Conservation (phyloP, 495 filamentous ascomycete genomes). For the Durotheca rogersii region DNA sequence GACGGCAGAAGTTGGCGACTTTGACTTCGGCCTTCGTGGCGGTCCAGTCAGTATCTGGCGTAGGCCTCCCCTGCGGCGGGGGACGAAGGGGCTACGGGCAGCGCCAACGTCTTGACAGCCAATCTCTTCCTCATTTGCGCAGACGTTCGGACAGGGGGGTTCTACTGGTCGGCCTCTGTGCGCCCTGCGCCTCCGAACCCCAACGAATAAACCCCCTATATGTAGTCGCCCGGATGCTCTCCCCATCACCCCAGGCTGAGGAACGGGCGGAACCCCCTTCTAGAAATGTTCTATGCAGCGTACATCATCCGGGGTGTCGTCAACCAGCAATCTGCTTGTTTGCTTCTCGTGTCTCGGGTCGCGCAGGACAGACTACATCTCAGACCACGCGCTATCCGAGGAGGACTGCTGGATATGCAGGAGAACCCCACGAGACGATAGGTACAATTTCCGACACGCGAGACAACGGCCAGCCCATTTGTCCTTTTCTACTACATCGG, state of each 20-base stretch:
- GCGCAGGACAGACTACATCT: conserved; percentile 2
- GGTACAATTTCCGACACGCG: conserved; percentile 26
- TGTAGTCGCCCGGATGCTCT: conserved; percentile 6
- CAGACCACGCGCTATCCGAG: conserved; percentile 8
- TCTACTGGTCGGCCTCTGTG: conserved; percentile 15
- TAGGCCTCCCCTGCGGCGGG: too few species aligned
- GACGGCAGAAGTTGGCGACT: conserved; percentile 22
- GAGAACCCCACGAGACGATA: conserved; percentile 14
- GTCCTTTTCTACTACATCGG: conserved; percentile 15
- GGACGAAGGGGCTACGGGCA: conserved; percentile 1
- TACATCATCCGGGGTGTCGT: conserved; percentile 24
- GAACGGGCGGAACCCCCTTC: conserved; percentile 25
- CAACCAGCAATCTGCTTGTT: conserved; percentile 20
- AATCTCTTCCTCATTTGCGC: conserved; percentile 15
- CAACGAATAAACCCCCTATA: conserved; percentile 7
- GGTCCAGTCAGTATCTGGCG: too few species aligned
- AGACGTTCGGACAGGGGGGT: too few species aligned
- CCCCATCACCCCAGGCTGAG: conserved; percentile 12
- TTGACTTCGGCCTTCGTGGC: too few species aligned
- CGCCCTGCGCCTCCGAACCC: conserved; percentile 1
- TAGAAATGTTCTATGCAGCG: conserved; percentile 35
- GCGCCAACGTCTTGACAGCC: conserved; percentile 6
- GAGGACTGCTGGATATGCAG: conserved; percentile 26
- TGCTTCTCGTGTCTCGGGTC: conserved; percentile 20
- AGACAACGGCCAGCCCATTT: conserved; percentile 4